Base-by-base conservation (phyloP, 176 grass and related monocot species). In the Musa itinerans region DNA sequence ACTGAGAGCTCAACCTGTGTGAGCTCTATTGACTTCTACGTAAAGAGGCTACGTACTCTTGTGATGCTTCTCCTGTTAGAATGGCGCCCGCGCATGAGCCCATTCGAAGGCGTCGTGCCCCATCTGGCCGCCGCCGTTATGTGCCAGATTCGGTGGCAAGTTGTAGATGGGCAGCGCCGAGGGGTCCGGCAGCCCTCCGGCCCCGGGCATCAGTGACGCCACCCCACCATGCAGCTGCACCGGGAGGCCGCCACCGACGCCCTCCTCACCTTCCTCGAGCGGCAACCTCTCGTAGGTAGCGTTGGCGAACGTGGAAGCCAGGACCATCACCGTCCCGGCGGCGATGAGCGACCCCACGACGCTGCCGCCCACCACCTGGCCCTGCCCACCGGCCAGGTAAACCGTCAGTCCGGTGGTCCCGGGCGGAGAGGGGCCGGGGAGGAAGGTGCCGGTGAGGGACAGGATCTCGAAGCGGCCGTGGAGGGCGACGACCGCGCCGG, bases 391-490 rank as follows among this genome's bases (percentile, higher is more conserved):
- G 15, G 93, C 83, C 1, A 97, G 74, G 74, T 97, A 97, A 24
- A 97, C 93, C 5, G 93, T 97, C 22, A 97, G 85, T 16, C 93
- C 93, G 11, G 93, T 97, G 49, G 93, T 93, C 0, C 93, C 93
- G 2, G 90, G 93, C 2, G 93, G 93, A 14, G 93, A 81, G 1
- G 93, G 93, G 4, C 93, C 93, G 0, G 93, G 93, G 22, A 97
- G 84, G 83, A 97, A 97, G 8, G 93, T 97, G 3, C 93, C 93
- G 0, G 93, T 97, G 23, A 97, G 87, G 3, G 93, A 93, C 21
- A 97, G 84, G 78, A 97, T 97, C 85, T 97, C 93, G 85, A 97
- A 97, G 2, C 90, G 87, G 43, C 93, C 93, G 52, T 90, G 93
- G 17, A 97, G 81, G 54, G 89, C 86, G 5, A 97, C 87, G 49